phyloP scores from a whole-genome alignment of 305 asterid species.

The Solanum aculeatissimum region DNA sequence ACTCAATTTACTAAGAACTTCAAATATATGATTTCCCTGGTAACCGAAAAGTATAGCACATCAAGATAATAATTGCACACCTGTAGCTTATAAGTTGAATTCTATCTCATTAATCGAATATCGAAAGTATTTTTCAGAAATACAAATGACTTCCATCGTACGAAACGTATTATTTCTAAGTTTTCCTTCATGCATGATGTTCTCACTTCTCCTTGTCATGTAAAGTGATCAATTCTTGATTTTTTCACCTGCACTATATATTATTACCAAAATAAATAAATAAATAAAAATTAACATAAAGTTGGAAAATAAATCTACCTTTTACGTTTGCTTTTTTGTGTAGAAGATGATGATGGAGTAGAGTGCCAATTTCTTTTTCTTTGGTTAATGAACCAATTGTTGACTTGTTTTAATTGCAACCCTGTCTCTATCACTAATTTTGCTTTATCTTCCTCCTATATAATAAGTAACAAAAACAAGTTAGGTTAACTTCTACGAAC shows the following conservation, averaged over 20 bases:
- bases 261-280: neutral
- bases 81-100: neutral
- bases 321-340: constrained; percentile 79
- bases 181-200: neutral
- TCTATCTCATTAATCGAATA: neutral
- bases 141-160: neutral
- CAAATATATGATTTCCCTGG: neutral
- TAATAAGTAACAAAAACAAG: neutral
- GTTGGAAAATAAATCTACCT: constrained; percentile 23
- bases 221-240: constrained; percentile 13
- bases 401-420: constrained; percentile 77
- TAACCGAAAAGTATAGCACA: neutral
- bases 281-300: neutral
- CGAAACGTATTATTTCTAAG: neutral
- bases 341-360: constrained; percentile 61
- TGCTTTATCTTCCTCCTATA: constrained; percentile 84
- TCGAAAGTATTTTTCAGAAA: neutral
- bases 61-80: neutral
- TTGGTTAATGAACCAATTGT: constrained; percentile 91
- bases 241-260: constrained; percentile 18
- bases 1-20: neutral
- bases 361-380: constrained; percentile 90
- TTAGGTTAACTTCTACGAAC: neutral
- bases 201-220: neutral
- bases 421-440: constrained; percentile 86